Evolutionary conservation across 2,329 filamentous ascomycete species (phyloP).

Genomic region (Proliferodiscus dingleyae): DNA sequence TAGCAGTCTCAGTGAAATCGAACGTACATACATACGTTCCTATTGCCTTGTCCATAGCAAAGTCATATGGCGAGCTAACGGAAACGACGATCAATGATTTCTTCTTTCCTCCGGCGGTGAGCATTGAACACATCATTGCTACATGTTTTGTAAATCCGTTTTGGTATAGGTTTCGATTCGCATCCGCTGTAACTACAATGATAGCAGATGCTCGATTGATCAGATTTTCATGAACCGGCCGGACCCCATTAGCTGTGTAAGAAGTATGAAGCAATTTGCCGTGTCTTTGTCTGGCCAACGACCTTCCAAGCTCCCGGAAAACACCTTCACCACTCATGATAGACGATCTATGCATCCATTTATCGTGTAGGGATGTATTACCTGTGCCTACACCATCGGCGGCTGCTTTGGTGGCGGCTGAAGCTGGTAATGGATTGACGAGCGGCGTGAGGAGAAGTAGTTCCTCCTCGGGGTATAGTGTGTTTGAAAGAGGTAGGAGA

Average conservation of each 20-base stretch:
- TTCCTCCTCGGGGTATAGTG: slow-evolving; percentile 80
- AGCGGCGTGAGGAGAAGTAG: slow-evolving; percentile 83
- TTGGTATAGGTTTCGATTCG: slow-evolving; percentile 90
- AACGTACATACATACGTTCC: slow-evolving; percentile 94
- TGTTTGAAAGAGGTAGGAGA: slow-evolving; percentile 74
- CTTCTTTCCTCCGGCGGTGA: slow-evolving; percentile 70
- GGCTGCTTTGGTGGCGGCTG: slow-evolving; percentile 70
- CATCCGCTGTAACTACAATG: slow-evolving; percentile 87
- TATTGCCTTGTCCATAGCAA: slow-evolving; percentile 83
- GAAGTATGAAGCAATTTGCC: slow-evolving; percentile 89
- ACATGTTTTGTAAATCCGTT: slow-evolving; percentile 94
- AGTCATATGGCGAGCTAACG: slow-evolving; percentile 94
- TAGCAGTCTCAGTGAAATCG: slow-evolving; percentile 89
- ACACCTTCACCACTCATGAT: slow-evolving; percentile 92
- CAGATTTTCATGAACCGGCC: slow-evolving; percentile 88
- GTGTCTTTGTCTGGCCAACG: slow-evolving; percentile 78
- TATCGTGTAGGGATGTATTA: slow-evolving; percentile 45
- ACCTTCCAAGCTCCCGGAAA: slow-evolving; percentile 82
- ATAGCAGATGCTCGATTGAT: slow-evolving; percentile 85
- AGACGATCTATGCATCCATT: slow-evolving; percentile 51
- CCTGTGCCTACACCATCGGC: slow-evolving; percentile 49
- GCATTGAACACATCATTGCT: slow-evolving; percentile 88
- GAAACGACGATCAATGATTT: slow-evolving; percentile 89
- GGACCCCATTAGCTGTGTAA: slow-evolving; percentile 88
- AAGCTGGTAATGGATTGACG: slow-evolving; percentile 88